Conservation (phyloP, 345 rosid genomes). For the Murraya koenigii region DNA sequence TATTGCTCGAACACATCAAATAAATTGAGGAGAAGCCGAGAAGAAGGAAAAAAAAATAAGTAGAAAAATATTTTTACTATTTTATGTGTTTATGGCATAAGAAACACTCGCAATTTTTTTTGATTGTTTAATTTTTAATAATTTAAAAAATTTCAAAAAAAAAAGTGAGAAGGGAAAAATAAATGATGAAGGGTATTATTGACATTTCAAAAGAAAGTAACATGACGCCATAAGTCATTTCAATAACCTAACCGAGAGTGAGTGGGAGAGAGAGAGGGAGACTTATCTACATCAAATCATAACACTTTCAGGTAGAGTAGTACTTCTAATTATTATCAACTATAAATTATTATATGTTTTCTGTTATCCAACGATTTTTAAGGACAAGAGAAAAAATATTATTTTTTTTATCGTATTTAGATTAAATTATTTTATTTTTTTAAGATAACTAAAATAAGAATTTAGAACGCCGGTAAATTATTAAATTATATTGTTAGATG, state of each 20-base stretch:
- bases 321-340: not conserved
- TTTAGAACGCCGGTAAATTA: too few species aligned
- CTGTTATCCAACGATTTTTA: not conserved
- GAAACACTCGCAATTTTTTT: not conserved
- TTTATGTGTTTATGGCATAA: not conserved
- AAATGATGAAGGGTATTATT: not conserved
- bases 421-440: too few species aligned
- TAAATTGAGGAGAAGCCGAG: too few species aligned
- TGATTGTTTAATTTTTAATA: not conserved
- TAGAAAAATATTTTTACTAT: too few species aligned
- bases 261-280: not conserved
- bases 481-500: rapidly evolving
- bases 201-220: not conserved
- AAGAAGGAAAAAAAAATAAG: too few species aligned
- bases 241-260: not conserved
- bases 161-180: not conserved
- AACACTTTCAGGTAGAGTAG: not conserved
- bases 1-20: too few species aligned
- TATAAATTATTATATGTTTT: not conserved
- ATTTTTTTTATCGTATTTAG: too few species aligned
- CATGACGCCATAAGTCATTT: not conserved
- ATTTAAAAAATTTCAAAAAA: not conserved
- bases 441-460: too few species aligned
- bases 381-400: not conserved
- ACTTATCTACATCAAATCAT: not conserved